Percentiles rank a stretch among this genome's conserved stretches.
These are phyloP conservation scores for Lachancea sp. DNA, from an alignment of 805 yeast species.

Conservation along the genomic window DNA sequence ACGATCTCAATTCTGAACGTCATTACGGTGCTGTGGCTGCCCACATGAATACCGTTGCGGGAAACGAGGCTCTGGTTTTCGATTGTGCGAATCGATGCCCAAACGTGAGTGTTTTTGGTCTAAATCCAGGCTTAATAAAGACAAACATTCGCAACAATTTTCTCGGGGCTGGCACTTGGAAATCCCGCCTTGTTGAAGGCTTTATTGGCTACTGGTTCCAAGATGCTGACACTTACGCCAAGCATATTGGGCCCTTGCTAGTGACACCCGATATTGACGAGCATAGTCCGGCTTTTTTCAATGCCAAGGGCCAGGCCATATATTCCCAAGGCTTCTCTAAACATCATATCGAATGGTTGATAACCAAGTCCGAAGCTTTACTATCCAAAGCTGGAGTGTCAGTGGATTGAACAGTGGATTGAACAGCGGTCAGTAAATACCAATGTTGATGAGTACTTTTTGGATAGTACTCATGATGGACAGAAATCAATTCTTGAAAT, in stretches of 20 bases:
- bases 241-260: slow-evolving; percentile 28
- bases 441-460: too few relatives aligned
- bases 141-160: slow-evolving; percentile 34
- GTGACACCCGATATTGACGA: slow-evolving; percentile 28
- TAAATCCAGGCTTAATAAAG: slow-evolving; percentile 37
- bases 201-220: slow-evolving; percentile 29
- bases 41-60: slow-evolving; percentile 40
- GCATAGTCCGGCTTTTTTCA: slow-evolving; percentile 29
- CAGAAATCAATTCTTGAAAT: too few relatives aligned
- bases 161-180: slow-evolving; percentile 27
- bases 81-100: slow-evolving; percentile 19
- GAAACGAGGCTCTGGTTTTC: slow-evolving; percentile 35
- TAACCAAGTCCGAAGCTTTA: slow-evolving; percentile 19
- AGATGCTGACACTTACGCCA: slow-evolving; percentile 33
- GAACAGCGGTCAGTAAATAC: too few relatives aligned
- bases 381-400: too few relatives aligned
- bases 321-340: slow-evolving; percentile 28
- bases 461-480: not conserved
- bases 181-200: slow-evolving; percentile 24
- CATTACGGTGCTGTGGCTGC: slow-evolving; percentile 26
- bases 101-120: slow-evolving; percentile 30
- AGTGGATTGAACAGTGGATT: too few relatives aligned
- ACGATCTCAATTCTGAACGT: slow-evolving; percentile 33
- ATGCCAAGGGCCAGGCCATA: slow-evolving; percentile 28
- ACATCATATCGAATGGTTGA: slow-evolving; percentile 26